Percentiles rank a stretch among this genome's conserved stretches.
Conservation (phyloP, 108 stramenopile genomes). For the Cyclotella sp. region DNA sequence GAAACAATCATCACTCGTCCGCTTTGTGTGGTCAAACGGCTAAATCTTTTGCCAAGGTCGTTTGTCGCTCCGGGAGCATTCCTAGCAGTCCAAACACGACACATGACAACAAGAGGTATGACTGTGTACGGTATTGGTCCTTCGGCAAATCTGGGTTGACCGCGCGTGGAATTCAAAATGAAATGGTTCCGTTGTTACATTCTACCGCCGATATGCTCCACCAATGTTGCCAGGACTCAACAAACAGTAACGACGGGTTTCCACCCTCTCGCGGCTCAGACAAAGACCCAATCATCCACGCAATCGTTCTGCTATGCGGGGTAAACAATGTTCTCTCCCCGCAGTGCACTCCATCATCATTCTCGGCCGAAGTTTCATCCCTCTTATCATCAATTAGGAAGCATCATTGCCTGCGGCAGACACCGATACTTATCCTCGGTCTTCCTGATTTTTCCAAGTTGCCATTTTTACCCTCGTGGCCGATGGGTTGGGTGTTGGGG, state of each 20-base stretch:
- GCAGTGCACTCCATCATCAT: slow-evolving; percentile 22
- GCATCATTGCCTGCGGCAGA: neutral
- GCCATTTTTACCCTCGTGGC: slow-evolving; percentile 36
- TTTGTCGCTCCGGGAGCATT: neutral
- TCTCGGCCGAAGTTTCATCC: slow-evolving; percentile 12
- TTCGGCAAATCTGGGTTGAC: slow-evolving; percentile 42
- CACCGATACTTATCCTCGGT: slow-evolving; percentile 32
- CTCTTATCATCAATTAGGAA: slow-evolving; percentile 19
- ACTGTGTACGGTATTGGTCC: slow-evolving; percentile 39
- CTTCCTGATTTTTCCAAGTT: slow-evolving; percentile 36
- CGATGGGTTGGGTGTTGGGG: slow-evolving; percentile 22
- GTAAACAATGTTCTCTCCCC: slow-evolving; percentile 32
- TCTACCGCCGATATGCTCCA: slow-evolving; percentile 7
- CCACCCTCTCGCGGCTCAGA: too few relatives aligned
- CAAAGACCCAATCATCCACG: slow-evolving; percentile 11
- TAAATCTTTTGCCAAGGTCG: slow-evolving; percentile 20
- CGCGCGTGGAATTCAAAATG: slow-evolving; percentile 27
- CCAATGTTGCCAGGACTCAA: neutral
- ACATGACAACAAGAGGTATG: neutral
- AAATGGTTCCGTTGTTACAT: slow-evolving; percentile 35
- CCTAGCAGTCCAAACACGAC: neutral
- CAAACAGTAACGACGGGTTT: too few relatives aligned
- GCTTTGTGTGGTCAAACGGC: slow-evolving; percentile 36
- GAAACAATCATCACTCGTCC: slow-evolving; percentile 27
- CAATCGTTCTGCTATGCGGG: slow-evolving; percentile 29